Conservation (phyloP, 257 asterid genomes). For the Fraxinus americana region DNA sequence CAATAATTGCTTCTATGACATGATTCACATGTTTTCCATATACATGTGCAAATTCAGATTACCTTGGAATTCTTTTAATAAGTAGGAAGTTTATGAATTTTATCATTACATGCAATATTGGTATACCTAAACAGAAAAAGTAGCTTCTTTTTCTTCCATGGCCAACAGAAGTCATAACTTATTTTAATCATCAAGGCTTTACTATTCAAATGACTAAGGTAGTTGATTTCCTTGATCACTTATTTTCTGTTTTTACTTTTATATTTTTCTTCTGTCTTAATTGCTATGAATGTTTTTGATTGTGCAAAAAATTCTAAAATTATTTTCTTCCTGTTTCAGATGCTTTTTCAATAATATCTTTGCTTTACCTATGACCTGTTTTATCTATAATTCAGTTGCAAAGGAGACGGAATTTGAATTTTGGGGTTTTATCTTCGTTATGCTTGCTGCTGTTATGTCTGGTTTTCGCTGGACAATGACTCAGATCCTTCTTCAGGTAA, state of each 20-base stretch:
- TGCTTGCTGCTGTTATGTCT: slow-evolving; percentile 99
- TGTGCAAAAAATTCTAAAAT: neutral
- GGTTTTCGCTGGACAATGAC: slow-evolving; percentile 99
- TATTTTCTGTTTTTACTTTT: slow-evolving; percentile 2
- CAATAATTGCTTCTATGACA: neutral
- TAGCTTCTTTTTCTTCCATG: neutral
- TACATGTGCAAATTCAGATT: neutral
- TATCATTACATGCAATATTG: neutral
- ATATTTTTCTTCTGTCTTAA: neutral
- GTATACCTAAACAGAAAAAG: neutral
- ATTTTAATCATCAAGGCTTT: neutral
- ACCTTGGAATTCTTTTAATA: neutral
- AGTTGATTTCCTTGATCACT: neutral
- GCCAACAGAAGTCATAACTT: neutral
- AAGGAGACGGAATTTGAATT: slow-evolving; percentile 92
- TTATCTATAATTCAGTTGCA: slow-evolving; percentile 66
- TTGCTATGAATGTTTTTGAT: neutral
- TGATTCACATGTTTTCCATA: neutral
- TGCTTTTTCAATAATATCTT: slow-evolving; percentile 2
- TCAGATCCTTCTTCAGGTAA: slow-evolving; percentile 98
- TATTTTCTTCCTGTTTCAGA: neutral
- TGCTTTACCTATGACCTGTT: slow-evolving; percentile 18
- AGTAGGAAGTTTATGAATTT: neutral
- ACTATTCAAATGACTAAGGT: neutral
- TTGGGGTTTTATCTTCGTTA: slow-evolving; percentile 95